These are phyloP conservation scores for Pichia sp. DNA, from an alignment of 1,139 yeast genomes.

Conservation along the genomic window DNA sequence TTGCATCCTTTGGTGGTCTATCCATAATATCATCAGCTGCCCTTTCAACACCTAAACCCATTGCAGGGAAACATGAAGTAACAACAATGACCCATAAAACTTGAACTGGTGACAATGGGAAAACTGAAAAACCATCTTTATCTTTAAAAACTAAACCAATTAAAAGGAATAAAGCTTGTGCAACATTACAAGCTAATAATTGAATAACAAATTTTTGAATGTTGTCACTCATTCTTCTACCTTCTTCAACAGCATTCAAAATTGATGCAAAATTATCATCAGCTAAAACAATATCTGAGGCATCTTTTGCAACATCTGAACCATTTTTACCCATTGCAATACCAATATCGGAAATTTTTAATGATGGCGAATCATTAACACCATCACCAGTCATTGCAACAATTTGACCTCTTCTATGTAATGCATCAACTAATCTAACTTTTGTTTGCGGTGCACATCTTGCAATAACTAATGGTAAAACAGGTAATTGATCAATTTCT, in stretches of 20 bases:
- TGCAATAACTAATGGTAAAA: slow-evolving; percentile 72
- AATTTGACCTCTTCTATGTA: slow-evolving; percentile 63
- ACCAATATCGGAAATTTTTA: slow-evolving; percentile 78
- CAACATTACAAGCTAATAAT: slow-evolving; percentile 70
- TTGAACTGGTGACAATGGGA: slow-evolving; percentile 75
- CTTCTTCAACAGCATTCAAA: slow-evolving; percentile 74
- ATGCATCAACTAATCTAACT: slow-evolving; percentile 77
- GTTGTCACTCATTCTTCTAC: slow-evolving; percentile 74
- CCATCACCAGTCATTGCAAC: slow-evolving; percentile 91
- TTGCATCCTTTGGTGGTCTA: slow-evolving; percentile 54
- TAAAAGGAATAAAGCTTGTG: slow-evolving; percentile 66
- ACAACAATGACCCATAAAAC: slow-evolving; percentile 75
- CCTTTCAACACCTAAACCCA: slow-evolving; percentile 74
- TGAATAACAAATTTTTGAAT: slow-evolving; percentile 81
- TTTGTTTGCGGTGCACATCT: slow-evolving; percentile 84
- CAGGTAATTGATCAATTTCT: slow-evolving; percentile 61
- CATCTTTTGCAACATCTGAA: slow-evolving; percentile 77
- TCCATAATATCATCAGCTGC: slow-evolving; percentile 64
- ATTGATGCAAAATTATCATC: slow-evolving; percentile 78
- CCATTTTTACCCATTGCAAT: slow-evolving; percentile 85
- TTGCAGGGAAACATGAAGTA: slow-evolving; percentile 78
- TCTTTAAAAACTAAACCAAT: slow-evolving; percentile 70
- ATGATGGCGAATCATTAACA: slow-evolving; percentile 76
- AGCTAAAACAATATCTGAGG: slow-evolving; percentile 66
- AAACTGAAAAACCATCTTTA: slow-evolving; percentile 52